Conservation (phyloP, 2,329 filamentous ascomycete species). For the Verticillium dahliae region DNA sequence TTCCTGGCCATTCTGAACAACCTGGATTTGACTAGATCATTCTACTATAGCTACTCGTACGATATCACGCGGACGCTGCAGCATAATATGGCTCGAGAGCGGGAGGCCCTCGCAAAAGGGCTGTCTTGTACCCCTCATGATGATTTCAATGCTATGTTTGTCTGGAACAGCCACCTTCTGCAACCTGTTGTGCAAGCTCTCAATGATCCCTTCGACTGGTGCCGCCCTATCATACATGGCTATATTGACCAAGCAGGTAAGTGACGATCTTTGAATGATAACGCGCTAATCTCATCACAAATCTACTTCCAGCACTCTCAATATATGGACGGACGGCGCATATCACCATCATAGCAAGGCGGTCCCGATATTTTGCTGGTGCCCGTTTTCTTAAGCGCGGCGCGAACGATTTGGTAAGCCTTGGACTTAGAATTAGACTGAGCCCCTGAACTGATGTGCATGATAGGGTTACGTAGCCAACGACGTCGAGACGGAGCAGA, state of each 20-base stretch:
- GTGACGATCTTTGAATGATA: constrained; percentile 2
- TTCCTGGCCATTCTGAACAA: constrained; percentile 87
- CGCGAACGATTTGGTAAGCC: constrained; percentile 68
- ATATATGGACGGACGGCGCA: constrained; percentile 87
- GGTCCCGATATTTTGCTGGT: constrained; percentile 89
- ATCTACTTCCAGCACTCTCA: constrained; percentile 49
- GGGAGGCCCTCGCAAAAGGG: constrained; percentile 62
- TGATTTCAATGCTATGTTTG: constrained; percentile 90
- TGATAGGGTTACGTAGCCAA: constrained; percentile 85
- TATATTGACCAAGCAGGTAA: constrained; percentile 81
- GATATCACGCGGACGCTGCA: constrained; percentile 90
- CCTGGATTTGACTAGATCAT: constrained; percentile 81
- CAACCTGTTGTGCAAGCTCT: constrained; percentile 64
- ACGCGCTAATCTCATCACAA: not conserved
- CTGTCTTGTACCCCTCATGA: constrained; percentile 49
- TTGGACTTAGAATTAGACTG: not conserved
- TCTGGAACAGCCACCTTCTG: constrained; percentile 92
- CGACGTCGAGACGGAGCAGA: constrained; percentile 97
- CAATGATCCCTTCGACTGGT: constrained; percentile 89
- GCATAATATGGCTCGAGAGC: constrained; percentile 80
- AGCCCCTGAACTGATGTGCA: not conserved
- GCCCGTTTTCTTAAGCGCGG: constrained; percentile 92
- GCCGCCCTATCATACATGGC: constrained; percentile 88
- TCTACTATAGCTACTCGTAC: constrained; percentile 99
- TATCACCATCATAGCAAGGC: constrained; percentile 86